These are phyloP conservation scores for Hypoxylon sp. DNA, from an alignment of 2,329 filamentous ascomycete species.

Conservation along the genomic window DNA sequence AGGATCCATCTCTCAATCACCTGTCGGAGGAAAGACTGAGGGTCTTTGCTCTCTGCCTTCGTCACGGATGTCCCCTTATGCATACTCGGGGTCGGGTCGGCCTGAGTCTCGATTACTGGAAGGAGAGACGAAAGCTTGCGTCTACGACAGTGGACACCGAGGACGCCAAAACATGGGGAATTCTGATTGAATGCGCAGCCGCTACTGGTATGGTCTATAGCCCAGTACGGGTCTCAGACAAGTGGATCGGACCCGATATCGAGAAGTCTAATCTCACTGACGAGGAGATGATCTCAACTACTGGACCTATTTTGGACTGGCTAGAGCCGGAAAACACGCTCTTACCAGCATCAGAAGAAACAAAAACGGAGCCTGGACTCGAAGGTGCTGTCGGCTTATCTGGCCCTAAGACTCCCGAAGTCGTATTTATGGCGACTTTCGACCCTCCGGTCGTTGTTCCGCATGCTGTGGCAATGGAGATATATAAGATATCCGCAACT, in stretches of 20 bases:
- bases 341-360: conserved; percentile 63
- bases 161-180: conserved; percentile 71
- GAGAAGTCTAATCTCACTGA: conserved; percentile 68
- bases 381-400: conserved; percentile 61
- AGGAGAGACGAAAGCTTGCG: conserved; percentile 68
- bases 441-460: conserved; percentile 82
- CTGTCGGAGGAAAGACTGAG: conserved; percentile 67
- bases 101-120: conserved; percentile 84
- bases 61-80: conserved; percentile 79
- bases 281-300: conserved; percentile 58
- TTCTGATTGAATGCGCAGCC: conserved; percentile 76
- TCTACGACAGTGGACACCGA: conserved; percentile 57
- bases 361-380: conserved; percentile 67
- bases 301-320: conserved; percentile 74
- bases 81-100: conserved; percentile 78
- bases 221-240: conserved; percentile 78
- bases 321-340: conserved; percentile 78
- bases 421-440: conserved; percentile 81
- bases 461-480: conserved; percentile 72
- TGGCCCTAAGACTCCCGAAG: conserved; percentile 73
- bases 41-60: conserved; percentile 75
- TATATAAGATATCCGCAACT: conserved; percentile 71
- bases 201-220: conserved; percentile 60
- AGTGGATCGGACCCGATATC: conserved; percentile 80
- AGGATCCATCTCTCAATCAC: conserved; percentile 62